A percentile compares a stretch with the other conserved stretches of the same genome.
Evolutionary conservation across 257 asterid genomes (phyloP).

Genomic region (Gentiana straminea): DNA sequence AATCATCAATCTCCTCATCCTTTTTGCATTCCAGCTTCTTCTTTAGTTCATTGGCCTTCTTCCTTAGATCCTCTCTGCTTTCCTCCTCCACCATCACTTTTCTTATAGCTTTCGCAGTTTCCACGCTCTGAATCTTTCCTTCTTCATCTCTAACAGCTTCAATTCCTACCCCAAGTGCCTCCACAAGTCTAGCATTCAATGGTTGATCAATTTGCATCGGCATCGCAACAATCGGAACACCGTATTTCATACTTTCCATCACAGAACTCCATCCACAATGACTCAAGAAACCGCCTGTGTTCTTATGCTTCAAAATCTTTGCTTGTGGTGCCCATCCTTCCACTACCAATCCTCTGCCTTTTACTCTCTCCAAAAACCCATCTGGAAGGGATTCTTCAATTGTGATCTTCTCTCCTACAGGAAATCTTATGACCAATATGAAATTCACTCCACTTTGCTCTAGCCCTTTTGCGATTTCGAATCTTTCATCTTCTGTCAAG

Average conservation of each 20-base stretch:
- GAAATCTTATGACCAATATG: conserved; percentile 49
- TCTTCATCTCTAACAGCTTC: conserved; percentile 35
- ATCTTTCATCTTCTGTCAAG: conserved; percentile 33
- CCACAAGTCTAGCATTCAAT: conserved; percentile 47
- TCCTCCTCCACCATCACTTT: conserved; percentile 26
- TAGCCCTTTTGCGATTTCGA: conserved; percentile 47
- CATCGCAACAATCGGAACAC: conserved; percentile 45
- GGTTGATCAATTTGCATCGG: conserved; percentile 71
- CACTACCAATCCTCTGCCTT: conserved; percentile 34
- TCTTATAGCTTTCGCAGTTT: conserved; percentile 30
- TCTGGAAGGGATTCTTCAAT: conserved; percentile 23
- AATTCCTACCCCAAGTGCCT: conserved; percentile 36
- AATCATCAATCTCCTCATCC: conserved; percentile 31
- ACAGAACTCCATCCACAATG: conserved; percentile 68
- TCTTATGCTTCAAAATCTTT: conserved; percentile 31
- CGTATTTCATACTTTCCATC: conserved; percentile 36
- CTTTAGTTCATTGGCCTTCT: conserved; percentile 21
- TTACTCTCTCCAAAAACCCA: conserved; percentile 34
- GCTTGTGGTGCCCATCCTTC: conserved; percentile 53
- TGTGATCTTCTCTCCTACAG: conserved; percentile 11
- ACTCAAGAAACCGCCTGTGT: conserved; percentile 47
- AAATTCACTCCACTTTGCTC: conserved; percentile 44
- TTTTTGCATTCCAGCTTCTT: conserved; percentile 24
- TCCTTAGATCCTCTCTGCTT: conserved; percentile 23
- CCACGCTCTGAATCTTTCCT: conserved; percentile 28